phyloP scores from a whole-genome alignment of 2,329 filamentous ascomycete genomes.

The Dichotomopilus funicola region DNA sequence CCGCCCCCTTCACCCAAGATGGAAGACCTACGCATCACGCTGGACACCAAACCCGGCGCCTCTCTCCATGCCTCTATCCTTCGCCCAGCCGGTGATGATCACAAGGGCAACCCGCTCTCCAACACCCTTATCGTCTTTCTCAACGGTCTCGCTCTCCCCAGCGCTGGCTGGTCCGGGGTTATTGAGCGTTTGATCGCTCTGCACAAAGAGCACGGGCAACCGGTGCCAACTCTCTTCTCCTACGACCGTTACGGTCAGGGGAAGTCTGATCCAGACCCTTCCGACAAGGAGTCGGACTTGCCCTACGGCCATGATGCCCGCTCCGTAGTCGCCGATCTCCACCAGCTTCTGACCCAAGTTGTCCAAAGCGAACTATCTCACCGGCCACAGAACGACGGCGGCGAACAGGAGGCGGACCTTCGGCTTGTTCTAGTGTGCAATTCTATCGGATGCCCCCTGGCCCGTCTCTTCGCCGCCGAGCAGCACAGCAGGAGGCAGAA shows the following conservation, averaged over 20 bases:
- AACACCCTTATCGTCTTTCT: slow-evolving; percentile 23
- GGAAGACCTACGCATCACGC: slow-evolving; percentile 11
- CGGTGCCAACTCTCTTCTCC: slow-evolving; percentile 39
- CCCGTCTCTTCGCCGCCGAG: slow-evolving; percentile 43
- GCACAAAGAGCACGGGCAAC: not conserved
- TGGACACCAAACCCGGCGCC: slow-evolving; percentile 20
- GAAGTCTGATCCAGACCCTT: slow-evolving; percentile 38
- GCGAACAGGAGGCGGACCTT: not conserved
- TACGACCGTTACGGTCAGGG: slow-evolving; percentile 57
- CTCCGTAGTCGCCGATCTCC: slow-evolving; percentile 38
- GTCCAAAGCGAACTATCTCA: slow-evolving; percentile 26
- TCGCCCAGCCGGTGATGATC: not conserved
- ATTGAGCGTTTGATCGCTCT: slow-evolving; percentile 15
- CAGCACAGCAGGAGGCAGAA: slow-evolving; percentile 31
- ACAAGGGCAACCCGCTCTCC: slow-evolving; percentile 3
- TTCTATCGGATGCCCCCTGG: slow-evolving; percentile 47
- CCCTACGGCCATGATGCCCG: slow-evolving; percentile 42
- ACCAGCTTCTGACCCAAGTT: slow-evolving; percentile 37
- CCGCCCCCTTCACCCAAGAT: slow-evolving; percentile 4
- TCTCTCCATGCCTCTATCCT: slow-evolving; percentile 15
- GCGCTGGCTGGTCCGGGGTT: slow-evolving; percentile 15
- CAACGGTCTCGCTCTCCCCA: slow-evolving; percentile 22
- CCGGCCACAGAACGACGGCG: not conserved
- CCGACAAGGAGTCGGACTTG: slow-evolving; percentile 33
- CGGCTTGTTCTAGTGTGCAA: slow-evolving; percentile 43